phyloP scores from a whole-genome alignment of 257 asterid species.

The Fraxinus pennsylvanica region DNA sequence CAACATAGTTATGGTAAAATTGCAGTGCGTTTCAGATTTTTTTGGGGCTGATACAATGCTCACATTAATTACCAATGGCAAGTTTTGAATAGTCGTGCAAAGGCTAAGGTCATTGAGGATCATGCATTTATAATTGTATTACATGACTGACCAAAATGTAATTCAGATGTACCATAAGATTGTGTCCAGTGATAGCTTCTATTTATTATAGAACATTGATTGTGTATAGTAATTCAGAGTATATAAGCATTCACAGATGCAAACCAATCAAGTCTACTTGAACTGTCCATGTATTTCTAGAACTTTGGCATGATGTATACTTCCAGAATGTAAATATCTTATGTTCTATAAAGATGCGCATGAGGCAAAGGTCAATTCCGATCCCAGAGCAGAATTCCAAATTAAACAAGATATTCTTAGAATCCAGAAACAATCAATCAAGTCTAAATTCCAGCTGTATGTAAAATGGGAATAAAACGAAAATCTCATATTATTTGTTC shows the following conservation, averaged over 20 bases:
- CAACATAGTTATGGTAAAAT: not conserved
- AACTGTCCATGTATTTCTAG: not conserved
- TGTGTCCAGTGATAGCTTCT: too few relatives aligned
- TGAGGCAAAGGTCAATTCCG: not conserved
- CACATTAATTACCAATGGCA: not conserved
- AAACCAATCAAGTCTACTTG: not conserved
- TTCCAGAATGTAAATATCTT: not conserved
- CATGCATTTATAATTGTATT: not conserved
- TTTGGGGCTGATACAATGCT: not conserved
- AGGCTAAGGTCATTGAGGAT: not conserved
- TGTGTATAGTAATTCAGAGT: not conserved
- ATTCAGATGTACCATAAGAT: too few relatives aligned
- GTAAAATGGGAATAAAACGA: constrained; percentile 19
- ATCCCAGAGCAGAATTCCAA: not conserved
- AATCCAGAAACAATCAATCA: not conserved
- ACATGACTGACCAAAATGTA: too few relatives aligned
- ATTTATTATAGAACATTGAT: too few relatives aligned
- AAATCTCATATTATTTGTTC: not conserved
- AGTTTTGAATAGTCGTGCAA: not conserved
- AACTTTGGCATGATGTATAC: not conserved
- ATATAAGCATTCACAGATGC: not conserved
- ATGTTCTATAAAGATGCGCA: not conserved
- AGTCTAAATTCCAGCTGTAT: not conserved
- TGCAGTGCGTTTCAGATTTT: not conserved
- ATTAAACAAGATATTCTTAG: not conserved